phyloP scores from a whole-genome alignment of 1,284 basidiomycete species.

The Exobasidium rhododendri region DNA sequence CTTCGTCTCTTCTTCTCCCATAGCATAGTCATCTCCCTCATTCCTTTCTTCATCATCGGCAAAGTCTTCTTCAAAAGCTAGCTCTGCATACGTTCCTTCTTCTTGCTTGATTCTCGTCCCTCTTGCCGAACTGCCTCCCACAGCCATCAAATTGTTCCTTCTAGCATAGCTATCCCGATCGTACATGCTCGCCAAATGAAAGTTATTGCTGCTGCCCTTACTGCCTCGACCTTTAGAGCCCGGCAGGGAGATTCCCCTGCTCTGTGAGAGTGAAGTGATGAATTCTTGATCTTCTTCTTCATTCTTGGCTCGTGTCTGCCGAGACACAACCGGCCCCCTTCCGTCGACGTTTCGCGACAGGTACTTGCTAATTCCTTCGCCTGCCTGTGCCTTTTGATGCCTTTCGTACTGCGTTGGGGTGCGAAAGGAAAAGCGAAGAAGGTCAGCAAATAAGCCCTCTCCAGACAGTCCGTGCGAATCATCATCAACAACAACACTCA shows the following conservation, averaged over 20 bases:
- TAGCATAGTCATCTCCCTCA: constrained; percentile 15
- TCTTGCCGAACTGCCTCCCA: background rate
- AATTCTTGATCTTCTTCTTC: background rate
- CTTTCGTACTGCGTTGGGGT: too few species aligned
- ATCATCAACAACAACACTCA: too few species aligned
- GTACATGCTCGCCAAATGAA: background rate
- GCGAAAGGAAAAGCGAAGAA: too few species aligned
- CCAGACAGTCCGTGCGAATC: background rate
- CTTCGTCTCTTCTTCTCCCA: constrained; percentile 46
- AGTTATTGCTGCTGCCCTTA: background rate
- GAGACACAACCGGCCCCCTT: background rate
- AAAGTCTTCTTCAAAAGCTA: constrained; percentile 52
- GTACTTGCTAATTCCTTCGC: background rate
- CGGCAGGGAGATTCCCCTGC: background rate
- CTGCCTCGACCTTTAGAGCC: background rate
- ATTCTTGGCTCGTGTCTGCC: background rate
- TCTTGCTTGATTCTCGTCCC: constrained; percentile 17
- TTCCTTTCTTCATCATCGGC: constrained; percentile 49
- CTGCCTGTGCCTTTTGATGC: background rate
- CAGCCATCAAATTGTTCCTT: constrained; percentile 6
- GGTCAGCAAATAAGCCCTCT: background rate
- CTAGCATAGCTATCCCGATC: constrained; percentile 4
- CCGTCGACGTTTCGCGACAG: background rate
- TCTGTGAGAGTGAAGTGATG: background rate
- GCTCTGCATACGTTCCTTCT: constrained; percentile 41